Base-by-base conservation (phyloP, 805 yeast genomes). In the Candida adriatica region DNA sequence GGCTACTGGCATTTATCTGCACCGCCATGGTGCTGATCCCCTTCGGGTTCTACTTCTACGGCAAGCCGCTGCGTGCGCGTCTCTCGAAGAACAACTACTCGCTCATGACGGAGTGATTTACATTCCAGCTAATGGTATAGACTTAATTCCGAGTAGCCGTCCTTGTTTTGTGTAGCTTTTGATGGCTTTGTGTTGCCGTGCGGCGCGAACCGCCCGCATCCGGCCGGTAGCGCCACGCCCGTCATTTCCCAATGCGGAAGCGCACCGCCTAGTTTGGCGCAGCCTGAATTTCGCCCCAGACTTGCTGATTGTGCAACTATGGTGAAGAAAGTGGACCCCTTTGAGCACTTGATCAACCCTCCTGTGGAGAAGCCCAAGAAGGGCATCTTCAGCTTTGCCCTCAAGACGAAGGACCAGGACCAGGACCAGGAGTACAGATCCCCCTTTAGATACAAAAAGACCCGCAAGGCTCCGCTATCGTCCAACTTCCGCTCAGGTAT, bases 21-120 rank as follows among this genome's bases (percentile, higher is more conserved):
- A 69, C 82, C 38, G 87, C 81, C 4, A 81, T 82, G 94, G 68
- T 79, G 48, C 49, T 66, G 8, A 69, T 82, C 37, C 94, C 94
- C 14, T 80, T 75, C 53, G 70, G 71, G 4, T 82, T 82, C 49
- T 79, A 78, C 58, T 69, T 61, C 43, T 82, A 65, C 58, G 94
- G 94, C 43, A 71, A 68, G 29, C 34, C 43, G 1, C 63, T 81
- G 47, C 75, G 94, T 62, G 69, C 65, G 18, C 78, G 63, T 46
- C 50, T 79, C 45, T 79, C 87, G 46, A 79, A 71, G 58, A 79
- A 72, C 46, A 81, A 81, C 51, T 81, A 79, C 35, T 61, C 26
- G 19, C 25, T 23, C 13, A n/a, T n/a, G n/a, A n/a, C n/a, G n/a
- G n/a, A n/a, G n/a, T n/a, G n/a, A n/a, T n/a, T n/a, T n/a, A n/a